Evolutionary conservation across 1,284 basidiomycete genomes (phyloP).

Genomic region (Cryptococcus sp.): DNA sequence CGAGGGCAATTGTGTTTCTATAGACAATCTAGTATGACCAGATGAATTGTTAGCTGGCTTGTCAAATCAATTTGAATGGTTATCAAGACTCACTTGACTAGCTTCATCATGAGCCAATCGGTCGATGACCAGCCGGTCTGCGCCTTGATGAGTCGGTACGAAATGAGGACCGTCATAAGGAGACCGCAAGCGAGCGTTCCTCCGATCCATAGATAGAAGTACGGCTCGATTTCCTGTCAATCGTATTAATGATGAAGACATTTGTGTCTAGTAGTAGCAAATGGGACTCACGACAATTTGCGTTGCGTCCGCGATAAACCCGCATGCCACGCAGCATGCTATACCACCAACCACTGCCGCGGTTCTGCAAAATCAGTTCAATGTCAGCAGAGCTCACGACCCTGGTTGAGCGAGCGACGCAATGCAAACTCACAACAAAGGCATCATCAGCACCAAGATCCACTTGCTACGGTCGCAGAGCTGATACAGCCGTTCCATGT

Average conservation of each 20-base stretch:
- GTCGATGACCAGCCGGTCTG: conserved; percentile 17
- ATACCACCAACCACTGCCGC: conserved; percentile 3
- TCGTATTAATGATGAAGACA: background rate
- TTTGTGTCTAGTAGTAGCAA: background rate
- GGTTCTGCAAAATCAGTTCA: background rate
- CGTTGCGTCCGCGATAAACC: background rate
- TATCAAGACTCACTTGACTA: conserved; percentile 6
- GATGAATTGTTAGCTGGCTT: background rate
- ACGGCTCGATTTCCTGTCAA: background rate
- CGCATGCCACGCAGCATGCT: background rate
- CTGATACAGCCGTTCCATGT: conserved; percentile 16
- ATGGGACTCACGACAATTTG: conserved; percentile 1
- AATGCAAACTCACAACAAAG: conserved; percentile 12
- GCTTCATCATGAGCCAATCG: conserved; percentile 12
- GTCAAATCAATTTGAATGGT: background rate
- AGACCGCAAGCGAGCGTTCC: conserved; percentile 3
- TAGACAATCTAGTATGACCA: conserved; percentile 6
- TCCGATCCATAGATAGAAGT: conserved; percentile 12
- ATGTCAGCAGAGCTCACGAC: background rate
- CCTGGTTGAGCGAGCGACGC: background rate
- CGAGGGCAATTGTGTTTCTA: conserved; percentile 13
- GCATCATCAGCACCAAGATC: conserved; percentile 6
- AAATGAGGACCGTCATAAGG: conserved; percentile 7
- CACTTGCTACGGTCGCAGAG: conserved; percentile 10
- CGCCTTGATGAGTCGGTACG: conserved; percentile 9